Evolutionary conservation across 805 yeast species (phyloP).

Genomic region (Scheffersomyces stipitis): DNA sequence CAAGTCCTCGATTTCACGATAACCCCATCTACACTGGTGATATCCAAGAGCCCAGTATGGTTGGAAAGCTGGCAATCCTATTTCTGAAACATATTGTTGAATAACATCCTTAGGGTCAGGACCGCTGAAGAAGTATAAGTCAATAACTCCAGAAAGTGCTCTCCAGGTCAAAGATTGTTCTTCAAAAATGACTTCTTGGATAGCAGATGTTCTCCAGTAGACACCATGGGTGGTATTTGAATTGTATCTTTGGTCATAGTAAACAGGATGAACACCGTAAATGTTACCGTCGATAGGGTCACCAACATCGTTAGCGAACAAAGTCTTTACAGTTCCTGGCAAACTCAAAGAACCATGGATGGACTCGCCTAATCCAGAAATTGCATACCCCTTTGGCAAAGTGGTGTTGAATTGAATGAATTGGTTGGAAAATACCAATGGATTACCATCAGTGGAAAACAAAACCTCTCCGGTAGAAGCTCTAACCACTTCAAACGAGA

Average conservation of each 20-base stretch:
- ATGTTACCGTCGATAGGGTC: conserved; percentile 27
- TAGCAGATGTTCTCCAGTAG: conserved; percentile 27
- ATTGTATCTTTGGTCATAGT: conserved; percentile 25
- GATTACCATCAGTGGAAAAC: conserved; percentile 28
- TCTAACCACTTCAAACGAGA: conserved; percentile 18
- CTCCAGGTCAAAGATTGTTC: conserved; percentile 28
- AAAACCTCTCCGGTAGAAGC: conserved; percentile 20
- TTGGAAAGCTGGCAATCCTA: conserved; percentile 23
- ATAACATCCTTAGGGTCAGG: conserved; percentile 23
- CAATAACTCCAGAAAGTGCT: conserved; percentile 26
- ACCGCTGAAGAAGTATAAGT: conserved; percentile 23
- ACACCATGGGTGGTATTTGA: conserved; percentile 27
- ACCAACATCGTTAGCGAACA: conserved; percentile 27
- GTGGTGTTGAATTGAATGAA: conserved; percentile 29
- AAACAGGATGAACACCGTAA: conserved; percentile 33
- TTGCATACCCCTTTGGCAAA: conserved; percentile 23
- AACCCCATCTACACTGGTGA: conserved; percentile 29
- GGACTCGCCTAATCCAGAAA: conserved; percentile 33
- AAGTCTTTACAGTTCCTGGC: conserved; percentile 27
- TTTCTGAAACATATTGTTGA: conserved; percentile 18
- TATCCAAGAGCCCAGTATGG: conserved; percentile 28
- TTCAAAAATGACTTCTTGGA: conserved; percentile 26
- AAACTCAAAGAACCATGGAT: conserved; percentile 23
- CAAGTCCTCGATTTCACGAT: conserved; percentile 14
- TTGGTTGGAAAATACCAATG: conserved; percentile 31